These are phyloP conservation scores for Dendrostoma leiphaemia DNA, from an alignment of 2,329 filamentous ascomycete species.

Conservation along the genomic window DNA sequence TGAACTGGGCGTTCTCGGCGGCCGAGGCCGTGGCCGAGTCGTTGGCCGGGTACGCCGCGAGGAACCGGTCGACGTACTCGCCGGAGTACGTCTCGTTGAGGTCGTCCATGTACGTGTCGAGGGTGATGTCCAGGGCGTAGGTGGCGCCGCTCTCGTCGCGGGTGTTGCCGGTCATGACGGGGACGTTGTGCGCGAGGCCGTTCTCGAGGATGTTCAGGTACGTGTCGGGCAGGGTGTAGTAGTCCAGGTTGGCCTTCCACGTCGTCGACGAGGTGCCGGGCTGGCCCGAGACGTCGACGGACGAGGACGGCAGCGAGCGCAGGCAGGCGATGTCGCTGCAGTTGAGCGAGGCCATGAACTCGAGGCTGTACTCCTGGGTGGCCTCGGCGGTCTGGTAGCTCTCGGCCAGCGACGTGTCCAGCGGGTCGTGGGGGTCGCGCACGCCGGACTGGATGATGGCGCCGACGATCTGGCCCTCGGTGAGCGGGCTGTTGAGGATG, in stretches of 20 bases:
- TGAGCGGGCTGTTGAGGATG: slow-evolving; percentile 27
- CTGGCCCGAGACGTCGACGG: slow-evolving; percentile 13
- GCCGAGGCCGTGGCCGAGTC: slow-evolving; percentile 21
- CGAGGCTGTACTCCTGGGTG: slow-evolving; percentile 13
- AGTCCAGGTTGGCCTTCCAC: slow-evolving; percentile 17
- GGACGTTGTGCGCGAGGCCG: slow-evolving; percentile 26
- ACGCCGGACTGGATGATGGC: slow-evolving; percentile 27
- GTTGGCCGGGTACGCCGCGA: slow-evolving; percentile 22
- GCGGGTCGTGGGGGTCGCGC: slow-evolving; percentile 26
- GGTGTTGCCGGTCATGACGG: slow-evolving; percentile 30
- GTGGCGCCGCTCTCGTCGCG: slow-evolving; percentile 27
- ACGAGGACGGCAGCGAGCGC: slow-evolving; percentile 17
- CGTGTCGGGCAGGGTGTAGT: slow-evolving; percentile 24
- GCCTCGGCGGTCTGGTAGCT: slow-evolving; percentile 20
- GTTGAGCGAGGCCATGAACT: slow-evolving; percentile 19
- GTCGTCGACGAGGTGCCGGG: slow-evolving; percentile 7
- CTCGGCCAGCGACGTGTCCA: slow-evolving; percentile 21
- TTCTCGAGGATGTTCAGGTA: slow-evolving; percentile 25
- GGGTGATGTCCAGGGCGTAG: slow-evolving; percentile 23
- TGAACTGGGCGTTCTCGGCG: slow-evolving; percentile 23
- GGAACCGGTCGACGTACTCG: slow-evolving; percentile 13
- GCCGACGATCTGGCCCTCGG: slow-evolving; percentile 24
- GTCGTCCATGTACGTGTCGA: slow-evolving; percentile 23
- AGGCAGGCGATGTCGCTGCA: slow-evolving; percentile 21
- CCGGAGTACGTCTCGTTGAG: slow-evolving; percentile 22